These are phyloP conservation scores for Mortierella sp. DNA, from an alignment of 371 early-diverging fungal species.

Conservation along the genomic window DNA sequence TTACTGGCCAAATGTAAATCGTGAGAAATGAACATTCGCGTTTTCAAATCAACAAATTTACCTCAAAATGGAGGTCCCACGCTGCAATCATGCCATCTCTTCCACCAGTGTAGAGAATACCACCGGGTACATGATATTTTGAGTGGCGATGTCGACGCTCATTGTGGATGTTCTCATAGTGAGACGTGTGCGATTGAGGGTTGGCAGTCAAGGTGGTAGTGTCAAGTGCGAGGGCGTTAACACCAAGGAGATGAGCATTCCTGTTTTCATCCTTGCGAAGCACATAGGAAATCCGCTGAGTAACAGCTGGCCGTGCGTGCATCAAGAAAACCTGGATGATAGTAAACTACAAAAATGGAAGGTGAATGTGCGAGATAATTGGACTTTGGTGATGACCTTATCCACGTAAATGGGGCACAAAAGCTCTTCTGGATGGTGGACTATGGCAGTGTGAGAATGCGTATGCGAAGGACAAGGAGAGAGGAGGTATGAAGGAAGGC, in stretches of 20 bases:
- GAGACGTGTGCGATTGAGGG: neutral
- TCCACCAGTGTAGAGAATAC: slow-evolving; percentile 91
- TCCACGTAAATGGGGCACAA: neutral
- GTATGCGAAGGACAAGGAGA: neutral
- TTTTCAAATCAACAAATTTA: slow-evolving; percentile 7
- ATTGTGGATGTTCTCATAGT: slow-evolving; percentile 9
- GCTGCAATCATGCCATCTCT: slow-evolving; percentile 90
- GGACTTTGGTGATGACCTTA: neutral
- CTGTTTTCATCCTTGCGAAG: slow-evolving; percentile 62
- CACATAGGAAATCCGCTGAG: slow-evolving; percentile 68
- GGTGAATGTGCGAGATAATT: neutral
- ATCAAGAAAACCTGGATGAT: slow-evolving; percentile 15
- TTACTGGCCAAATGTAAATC: neutral
- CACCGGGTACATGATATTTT: slow-evolving; percentile 58
- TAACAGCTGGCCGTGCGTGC: slow-evolving; percentile 54
- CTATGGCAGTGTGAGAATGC: neutral
- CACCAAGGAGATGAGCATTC: slow-evolving; percentile 77
- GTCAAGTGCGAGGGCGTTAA: slow-evolving; percentile 83
- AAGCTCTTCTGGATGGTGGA: neutral
- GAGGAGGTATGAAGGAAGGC: neutral
- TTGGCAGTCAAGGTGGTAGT: slow-evolving; percentile 36
- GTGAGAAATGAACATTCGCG: slow-evolving; percentile 10
- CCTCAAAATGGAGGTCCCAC: slow-evolving; percentile 83
- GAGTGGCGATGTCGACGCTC: slow-evolving; percentile 14
- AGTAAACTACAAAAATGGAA: neutral